phyloP scores from a whole-genome alignment of 441 rosid species.

The Brassica hybrid region DNA sequence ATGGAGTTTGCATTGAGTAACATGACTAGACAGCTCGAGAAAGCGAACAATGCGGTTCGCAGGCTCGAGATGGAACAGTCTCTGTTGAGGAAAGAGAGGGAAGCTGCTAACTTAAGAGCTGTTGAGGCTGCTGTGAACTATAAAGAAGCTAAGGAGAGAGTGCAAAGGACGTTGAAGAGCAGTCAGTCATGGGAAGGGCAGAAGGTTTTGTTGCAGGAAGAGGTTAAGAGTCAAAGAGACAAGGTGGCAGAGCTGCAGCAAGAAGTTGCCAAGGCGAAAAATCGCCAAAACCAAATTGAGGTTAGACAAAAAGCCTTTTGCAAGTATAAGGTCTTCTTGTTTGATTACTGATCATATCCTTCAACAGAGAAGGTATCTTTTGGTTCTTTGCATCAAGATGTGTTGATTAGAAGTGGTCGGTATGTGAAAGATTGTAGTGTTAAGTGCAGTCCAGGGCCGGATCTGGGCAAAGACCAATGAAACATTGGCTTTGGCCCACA shows the following conservation, averaged over 20 bases:
- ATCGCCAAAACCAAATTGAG: slow-evolving; percentile 65
- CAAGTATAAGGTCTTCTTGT: neutral
- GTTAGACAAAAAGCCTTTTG: slow-evolving; percentile 49
- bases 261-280: slow-evolving; percentile 73
- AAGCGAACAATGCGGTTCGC: slow-evolving; percentile 68
- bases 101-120: slow-evolving; percentile 72
- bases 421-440: neutral
- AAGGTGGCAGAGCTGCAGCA: slow-evolving; percentile 55
- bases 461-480: too few species aligned
- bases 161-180: slow-evolving; percentile 63
- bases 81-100: slow-evolving; percentile 73
- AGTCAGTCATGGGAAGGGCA: slow-evolving; percentile 86
- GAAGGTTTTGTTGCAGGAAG: slow-evolving; percentile 73
- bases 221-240: slow-evolving; percentile 64
- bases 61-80: slow-evolving; percentile 88
- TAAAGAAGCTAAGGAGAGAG: slow-evolving; percentile 77
- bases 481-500: too few species aligned
- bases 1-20: slow-evolving; percentile 84
- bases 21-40: slow-evolving; percentile 79
- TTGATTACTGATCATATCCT: neutral
- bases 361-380: neutral
- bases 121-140: slow-evolving; percentile 75
- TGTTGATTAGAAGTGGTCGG: slow-evolving; percentile 6
- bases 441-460: neutral
- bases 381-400: neutral